phyloP scores from a whole-genome alignment of 106 monocot species.

The Dactylorhiza incarnata region DNA sequence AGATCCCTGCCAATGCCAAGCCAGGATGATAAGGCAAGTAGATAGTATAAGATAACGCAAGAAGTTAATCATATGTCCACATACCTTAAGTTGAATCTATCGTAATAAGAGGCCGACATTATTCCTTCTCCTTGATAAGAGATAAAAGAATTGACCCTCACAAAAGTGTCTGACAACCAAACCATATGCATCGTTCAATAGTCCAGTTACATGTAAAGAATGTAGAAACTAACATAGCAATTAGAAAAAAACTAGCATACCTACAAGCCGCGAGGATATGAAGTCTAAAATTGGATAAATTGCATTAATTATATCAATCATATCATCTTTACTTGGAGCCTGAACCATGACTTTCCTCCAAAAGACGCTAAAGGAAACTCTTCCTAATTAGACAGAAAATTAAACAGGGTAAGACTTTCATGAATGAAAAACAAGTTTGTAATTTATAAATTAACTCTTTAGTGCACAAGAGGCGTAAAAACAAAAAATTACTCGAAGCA shows the following conservation, averaged over 20 bases:
- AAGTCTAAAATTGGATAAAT: conserved; percentile 53
- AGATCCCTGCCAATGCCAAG: conserved; percentile 57
- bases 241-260: conserved; percentile 24
- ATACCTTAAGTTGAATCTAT: conserved; percentile 72
- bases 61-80: background rate
- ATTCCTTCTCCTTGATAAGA: conserved; percentile 23
- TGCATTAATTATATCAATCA: conserved; percentile 51
- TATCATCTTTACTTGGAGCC: conserved; percentile 37
- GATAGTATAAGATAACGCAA: background rate
- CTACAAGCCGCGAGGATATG: conserved; percentile 45
- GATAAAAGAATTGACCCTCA: conserved; percentile 32
- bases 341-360: conserved; percentile 82
- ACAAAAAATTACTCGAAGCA: background rate
- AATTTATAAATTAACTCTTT: background rate
- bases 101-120: conserved; percentile 16
- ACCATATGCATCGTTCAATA: conserved; percentile 3
- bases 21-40: conserved; percentile 11
- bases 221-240: background rate
- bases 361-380: conserved; percentile 33
- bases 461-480: background rate
- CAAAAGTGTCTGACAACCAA: conserved; percentile 53
- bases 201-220: background rate
- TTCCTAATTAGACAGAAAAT: conserved; percentile 26
- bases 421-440: background rate
- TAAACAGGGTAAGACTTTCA: background rate